Evolutionary conservation across 768 basidiomycete genomes (phyloP).

Genomic region (Tubosaeta sp.): DNA sequence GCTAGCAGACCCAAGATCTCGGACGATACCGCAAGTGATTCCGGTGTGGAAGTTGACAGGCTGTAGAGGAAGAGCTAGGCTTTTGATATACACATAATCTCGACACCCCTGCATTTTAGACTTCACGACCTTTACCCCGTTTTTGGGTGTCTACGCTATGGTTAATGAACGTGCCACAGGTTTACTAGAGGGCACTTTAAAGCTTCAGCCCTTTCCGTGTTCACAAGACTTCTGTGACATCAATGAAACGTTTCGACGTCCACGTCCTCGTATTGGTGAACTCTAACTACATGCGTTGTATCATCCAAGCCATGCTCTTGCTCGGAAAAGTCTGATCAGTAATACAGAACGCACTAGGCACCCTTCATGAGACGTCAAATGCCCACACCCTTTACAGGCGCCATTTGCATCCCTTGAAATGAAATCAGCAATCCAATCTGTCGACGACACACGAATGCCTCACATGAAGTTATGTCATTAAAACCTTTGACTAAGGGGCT

Average conservation of each 20-base stretch:
- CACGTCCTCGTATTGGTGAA: no score
- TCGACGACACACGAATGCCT: neutral
- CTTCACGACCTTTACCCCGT: neutral
- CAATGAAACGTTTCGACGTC: no score
- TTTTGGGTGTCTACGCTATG: neutral
- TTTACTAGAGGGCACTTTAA: neutral
- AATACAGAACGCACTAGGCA: no score
- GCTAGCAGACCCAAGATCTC: conserved; percentile 59
- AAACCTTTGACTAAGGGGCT: neutral
- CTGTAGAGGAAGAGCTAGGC: conserved; percentile 20
- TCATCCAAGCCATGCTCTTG: no score
- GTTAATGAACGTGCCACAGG: neutral
- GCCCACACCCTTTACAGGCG: neutral
- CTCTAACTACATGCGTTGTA: no score
- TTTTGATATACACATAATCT: conserved; percentile 5
- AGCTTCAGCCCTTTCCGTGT: no score
- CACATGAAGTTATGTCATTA: neutral
- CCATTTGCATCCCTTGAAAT: neutral
- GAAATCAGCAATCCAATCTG: neutral
- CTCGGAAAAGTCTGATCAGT: no score
- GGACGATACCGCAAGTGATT: conserved; percentile 59
- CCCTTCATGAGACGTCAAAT: neutral
- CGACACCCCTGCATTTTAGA: conserved; percentile 8
- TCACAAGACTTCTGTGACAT: no score
- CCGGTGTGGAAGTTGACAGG: conserved; percentile 56